A percentile compares a stretch with the other conserved stretches of the same genome.
These are phyloP conservation scores for Acer negundo DNA, from an alignment of 345 rosid genomes.

Conservation along the genomic window DNA sequence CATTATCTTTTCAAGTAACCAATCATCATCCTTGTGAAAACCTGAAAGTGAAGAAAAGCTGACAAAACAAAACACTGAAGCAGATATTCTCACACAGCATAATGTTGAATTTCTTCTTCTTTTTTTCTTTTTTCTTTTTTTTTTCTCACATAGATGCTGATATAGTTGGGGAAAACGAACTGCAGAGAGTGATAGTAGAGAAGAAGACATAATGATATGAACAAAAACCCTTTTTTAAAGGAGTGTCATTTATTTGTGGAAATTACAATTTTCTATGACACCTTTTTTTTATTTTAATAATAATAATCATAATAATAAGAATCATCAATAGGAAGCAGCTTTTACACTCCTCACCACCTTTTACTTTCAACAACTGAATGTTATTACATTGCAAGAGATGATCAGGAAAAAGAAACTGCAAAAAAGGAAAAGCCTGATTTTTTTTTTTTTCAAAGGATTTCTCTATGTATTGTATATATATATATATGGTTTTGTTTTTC, in stretches of 20 bases:
- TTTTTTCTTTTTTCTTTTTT: conserved; percentile 11
- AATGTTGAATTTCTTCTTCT: neutral
- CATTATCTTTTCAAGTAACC: conserved; percentile 24
- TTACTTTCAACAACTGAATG: conserved; percentile 25
- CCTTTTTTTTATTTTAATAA: neutral
- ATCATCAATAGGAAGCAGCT: conserved; percentile 38
- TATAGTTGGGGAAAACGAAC: neutral
- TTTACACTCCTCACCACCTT: conserved; percentile 42
- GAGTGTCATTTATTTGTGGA: conserved; percentile 37
- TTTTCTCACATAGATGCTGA: conserved; percentile 23
- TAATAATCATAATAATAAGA: conserved; percentile 21
- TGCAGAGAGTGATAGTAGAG: conserved; percentile 4
- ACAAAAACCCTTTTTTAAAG: conserved; percentile 24
- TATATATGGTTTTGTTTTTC: conserved; percentile 13
- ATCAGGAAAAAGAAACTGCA: conserved; percentile 31
- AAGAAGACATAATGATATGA: neutral
- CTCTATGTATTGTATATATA: conserved; percentile 23
- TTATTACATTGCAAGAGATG: conserved; percentile 37
- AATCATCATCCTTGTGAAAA: conserved; percentile 11
- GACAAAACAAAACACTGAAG: neutral
- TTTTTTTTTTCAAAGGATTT: conserved; percentile 21
- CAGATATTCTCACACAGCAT: neutral
- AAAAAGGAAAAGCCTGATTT: conserved; percentile 32
- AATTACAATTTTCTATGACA: conserved; percentile 38
- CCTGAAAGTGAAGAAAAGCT: conserved; percentile 6